Conservation (phyloP, 2,329 filamentous ascomycete genomes). For the Fusarium luffae region DNA sequence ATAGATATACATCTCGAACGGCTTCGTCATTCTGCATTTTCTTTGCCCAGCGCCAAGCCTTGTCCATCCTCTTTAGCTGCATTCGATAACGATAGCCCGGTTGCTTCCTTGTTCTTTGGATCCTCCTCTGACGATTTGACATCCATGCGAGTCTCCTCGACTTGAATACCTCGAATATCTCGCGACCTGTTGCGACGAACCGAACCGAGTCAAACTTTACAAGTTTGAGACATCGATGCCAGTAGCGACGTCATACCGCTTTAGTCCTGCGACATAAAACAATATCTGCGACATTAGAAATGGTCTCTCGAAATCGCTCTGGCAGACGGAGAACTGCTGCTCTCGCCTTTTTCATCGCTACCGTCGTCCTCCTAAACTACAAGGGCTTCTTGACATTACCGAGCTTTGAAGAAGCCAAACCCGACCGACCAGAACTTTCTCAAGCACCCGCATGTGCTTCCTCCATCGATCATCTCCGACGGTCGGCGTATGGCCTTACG, state of each 20-base stretch:
- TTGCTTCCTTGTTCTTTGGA: neutral
- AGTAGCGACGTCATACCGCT: constrained; percentile 21
- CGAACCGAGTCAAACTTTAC: neutral
- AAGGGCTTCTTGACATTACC: constrained; percentile 34
- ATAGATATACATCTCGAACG: neutral
- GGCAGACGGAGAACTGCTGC: constrained; percentile 30
- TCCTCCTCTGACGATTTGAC: neutral
- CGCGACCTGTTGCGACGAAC: neutral
- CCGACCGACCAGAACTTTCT: constrained; percentile 37
- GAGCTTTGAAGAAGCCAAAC: constrained; percentile 26
- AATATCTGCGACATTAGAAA: constrained; percentile 16
- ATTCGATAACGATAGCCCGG: constrained; percentile 1
- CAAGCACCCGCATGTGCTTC: constrained; percentile 42
- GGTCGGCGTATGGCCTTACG: constrained; percentile 50
- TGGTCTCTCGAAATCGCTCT: constrained; percentile 32
- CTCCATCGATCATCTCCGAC: constrained; percentile 48
- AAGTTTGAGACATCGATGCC: neutral
- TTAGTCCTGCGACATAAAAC: neutral
- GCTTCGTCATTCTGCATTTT: neutral
- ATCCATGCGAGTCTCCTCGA: neutral
- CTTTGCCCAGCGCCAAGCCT: constrained; percentile 3
- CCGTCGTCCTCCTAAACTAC: constrained; percentile 24
- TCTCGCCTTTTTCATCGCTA: constrained; percentile 14
- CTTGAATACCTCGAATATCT: neutral
- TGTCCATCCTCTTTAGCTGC: constrained; percentile 11